Conservation (phyloP, 345 rosid genomes). For the Euclidium syriacum region DNA sequence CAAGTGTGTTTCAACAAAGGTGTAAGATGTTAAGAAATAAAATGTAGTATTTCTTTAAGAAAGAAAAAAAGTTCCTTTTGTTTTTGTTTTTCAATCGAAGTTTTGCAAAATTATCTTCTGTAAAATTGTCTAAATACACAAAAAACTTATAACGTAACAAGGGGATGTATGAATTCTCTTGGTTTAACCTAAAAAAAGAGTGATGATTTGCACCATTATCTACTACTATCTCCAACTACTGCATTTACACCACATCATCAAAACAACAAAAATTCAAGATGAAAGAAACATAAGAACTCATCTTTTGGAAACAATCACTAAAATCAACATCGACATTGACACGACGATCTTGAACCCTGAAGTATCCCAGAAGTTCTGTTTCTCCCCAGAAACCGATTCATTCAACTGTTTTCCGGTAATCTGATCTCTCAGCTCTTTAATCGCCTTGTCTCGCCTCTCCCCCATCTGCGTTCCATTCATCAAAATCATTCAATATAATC, state of each 20-base stretch:
- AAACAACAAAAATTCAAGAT: background rate
- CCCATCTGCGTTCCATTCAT: conserved; percentile 51
- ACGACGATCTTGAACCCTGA: conserved; percentile 74
- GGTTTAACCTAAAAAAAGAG: background rate
- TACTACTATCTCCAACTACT: conserved; percentile 23
- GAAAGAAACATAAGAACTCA: conserved; percentile 21
- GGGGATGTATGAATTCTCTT: background rate
- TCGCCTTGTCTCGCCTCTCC: conserved; percentile 67
- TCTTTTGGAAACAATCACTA: conserved; percentile 73
- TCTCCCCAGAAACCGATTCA: conserved; percentile 27
- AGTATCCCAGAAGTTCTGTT: conserved; percentile 75
- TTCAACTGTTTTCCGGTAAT: conserved; percentile 44
- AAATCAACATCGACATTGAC: conserved; percentile 84
- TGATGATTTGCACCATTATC: background rate
- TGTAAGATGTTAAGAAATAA: too few species aligned
- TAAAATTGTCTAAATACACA: too few species aligned
- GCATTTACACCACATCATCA: conserved; percentile 13
- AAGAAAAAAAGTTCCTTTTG: too few species aligned
- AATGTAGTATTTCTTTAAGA: too few species aligned
- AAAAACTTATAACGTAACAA: background rate
- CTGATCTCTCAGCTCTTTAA: conserved; percentile 68
- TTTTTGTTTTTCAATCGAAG: too few species aligned
- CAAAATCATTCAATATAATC: background rate
- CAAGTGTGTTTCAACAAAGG: too few species aligned
- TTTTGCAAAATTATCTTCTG: too few species aligned